A percentile compares a stretch with the other conserved stretches of the same genome.
Evolutionary conservation across 768 basidiomycete species (phyloP).

Genomic region (Leccinum ochraceum): DNA sequence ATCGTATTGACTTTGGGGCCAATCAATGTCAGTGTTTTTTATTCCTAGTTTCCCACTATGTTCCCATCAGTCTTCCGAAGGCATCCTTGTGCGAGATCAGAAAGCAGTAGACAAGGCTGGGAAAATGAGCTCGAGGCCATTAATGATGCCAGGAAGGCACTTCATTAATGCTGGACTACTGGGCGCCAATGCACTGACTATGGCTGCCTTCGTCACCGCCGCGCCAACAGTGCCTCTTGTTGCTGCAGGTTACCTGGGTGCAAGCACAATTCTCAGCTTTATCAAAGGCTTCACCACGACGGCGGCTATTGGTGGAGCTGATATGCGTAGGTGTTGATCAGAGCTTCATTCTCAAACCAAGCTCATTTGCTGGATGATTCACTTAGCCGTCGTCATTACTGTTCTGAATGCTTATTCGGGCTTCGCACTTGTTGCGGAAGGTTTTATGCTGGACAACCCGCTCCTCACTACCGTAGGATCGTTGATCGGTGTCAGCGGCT

Average conservation of each 20-base stretch:
- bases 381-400: conserved; percentile 82
- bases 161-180: conserved; percentile 70
- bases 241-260: conserved; percentile 77
- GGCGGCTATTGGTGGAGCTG: conserved; percentile 90
- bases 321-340: conserved; percentile 71
- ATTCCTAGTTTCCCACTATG: too few relatives aligned
- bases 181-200: conserved; percentile 66
- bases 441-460: conserved; percentile 89
- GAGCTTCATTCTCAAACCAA: background rate
- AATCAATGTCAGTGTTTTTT: too few relatives aligned
- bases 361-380: conserved; percentile 8
- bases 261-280: conserved; percentile 76
- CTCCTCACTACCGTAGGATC: conserved; percentile 83
- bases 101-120: conserved; percentile 45
- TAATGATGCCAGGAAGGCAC: conserved; percentile 76
- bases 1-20: too few relatives aligned
- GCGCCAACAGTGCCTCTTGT: conserved; percentile 69
- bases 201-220: conserved; percentile 76
- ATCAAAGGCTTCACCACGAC: conserved; percentile 86
- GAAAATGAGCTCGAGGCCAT: conserved; percentile 72
- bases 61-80: too few relatives aligned
- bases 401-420: conserved; percentile 91
- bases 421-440: conserved; percentile 89
- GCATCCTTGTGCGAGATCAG: too few relatives aligned
- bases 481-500: conserved; percentile 87